Evolutionary conservation across 495 filamentous ascomycete species (phyloP), one percentile per base, ranked within the genome.

Genomic region (Penicillium canariense): DNA sequence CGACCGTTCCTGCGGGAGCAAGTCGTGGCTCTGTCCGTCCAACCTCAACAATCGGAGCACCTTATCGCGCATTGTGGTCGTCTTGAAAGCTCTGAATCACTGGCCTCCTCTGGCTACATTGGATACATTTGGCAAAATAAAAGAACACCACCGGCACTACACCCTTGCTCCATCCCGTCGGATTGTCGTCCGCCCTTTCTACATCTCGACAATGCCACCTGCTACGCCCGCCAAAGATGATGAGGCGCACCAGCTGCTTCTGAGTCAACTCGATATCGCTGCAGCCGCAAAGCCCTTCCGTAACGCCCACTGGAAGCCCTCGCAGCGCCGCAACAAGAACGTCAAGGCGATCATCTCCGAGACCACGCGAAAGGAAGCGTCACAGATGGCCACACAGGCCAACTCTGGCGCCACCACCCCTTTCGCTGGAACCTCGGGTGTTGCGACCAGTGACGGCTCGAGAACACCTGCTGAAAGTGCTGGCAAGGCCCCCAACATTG

Each of bases 311-410:
- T 98, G 93, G 93, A 90, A 86, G 56, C 88, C 95, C 15, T 88
- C 92, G 52, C 87, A 91, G 69, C 90, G 94, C 12, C 90, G 94
- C 69, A 97, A 97, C 79, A 97, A 97, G 76, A 96, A 95, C 65
- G 86, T 97, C 71, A 97, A 97, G 71, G 89, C 96, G 66, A 91
- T 97, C 54, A 80, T 98, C 55, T 85, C 90, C n/a, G 94, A 98
- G 60, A 89, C 86, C 25, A 80, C 87, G 20, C 84, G 90, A 32
- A 91, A 91, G 67, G 86, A 93, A 74, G 88, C 89, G 7, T 88
- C 87, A 4, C 82, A 87, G 14, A 77, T 91, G 58, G 84, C 83
- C 8, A 94, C 90, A 0, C 89, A 94, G 51, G 84, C 84, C 60
- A 91, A 92, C 69, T 90, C 86, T 67, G 90, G 91, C 55, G 76